These are phyloP conservation scores for Eucalyptus tenuipes DNA, from an alignment of 345 rosid species.

Conservation along the genomic window DNA sequence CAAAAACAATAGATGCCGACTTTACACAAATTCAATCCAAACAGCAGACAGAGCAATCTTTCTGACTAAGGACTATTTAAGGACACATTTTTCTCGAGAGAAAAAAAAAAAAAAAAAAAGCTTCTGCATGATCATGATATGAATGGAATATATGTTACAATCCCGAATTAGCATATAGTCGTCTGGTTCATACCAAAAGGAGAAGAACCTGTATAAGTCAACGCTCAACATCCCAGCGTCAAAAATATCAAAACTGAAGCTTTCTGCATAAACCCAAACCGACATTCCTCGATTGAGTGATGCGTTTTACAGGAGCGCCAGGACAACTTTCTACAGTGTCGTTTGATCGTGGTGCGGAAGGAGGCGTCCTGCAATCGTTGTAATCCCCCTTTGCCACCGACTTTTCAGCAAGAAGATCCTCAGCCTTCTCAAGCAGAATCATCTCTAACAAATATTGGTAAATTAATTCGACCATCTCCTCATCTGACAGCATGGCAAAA, in stretches of 20 bases:
- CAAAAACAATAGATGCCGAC: not conserved
- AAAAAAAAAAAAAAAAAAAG: not conserved
- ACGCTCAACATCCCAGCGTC: not conserved
- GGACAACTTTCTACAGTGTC: slow-evolving; percentile 44
- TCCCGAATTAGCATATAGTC: not conserved
- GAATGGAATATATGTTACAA: not conserved
- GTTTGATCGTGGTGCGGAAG: slow-evolving; percentile 6
- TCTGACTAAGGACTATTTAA: not conserved
- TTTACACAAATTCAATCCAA: not conserved
- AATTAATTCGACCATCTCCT: slow-evolving; percentile 37
- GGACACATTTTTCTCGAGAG: not conserved
- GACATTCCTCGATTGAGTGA: slow-evolving; percentile 16
- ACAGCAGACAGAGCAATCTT: not conserved
- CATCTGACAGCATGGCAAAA: slow-evolving; percentile 17
- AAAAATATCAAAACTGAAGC: slow-evolving; percentile 32
- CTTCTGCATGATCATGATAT: not conserved
- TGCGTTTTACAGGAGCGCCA: slow-evolving; percentile 38
- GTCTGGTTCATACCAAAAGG: not conserved
- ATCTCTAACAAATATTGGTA: slow-evolving; percentile 40
- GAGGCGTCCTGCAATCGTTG: slow-evolving; percentile 29
- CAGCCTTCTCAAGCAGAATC: slow-evolving; percentile 25
- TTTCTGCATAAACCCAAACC: slow-evolving; percentile 35
- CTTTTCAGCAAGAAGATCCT: slow-evolving; percentile 15
- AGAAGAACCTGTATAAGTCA: not conserved
- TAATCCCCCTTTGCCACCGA: slow-evolving; percentile 7